Base-by-base conservation (phyloP, 2,329 filamentous ascomycete genomes). In the Camptophora hylomeconis region DNA sequence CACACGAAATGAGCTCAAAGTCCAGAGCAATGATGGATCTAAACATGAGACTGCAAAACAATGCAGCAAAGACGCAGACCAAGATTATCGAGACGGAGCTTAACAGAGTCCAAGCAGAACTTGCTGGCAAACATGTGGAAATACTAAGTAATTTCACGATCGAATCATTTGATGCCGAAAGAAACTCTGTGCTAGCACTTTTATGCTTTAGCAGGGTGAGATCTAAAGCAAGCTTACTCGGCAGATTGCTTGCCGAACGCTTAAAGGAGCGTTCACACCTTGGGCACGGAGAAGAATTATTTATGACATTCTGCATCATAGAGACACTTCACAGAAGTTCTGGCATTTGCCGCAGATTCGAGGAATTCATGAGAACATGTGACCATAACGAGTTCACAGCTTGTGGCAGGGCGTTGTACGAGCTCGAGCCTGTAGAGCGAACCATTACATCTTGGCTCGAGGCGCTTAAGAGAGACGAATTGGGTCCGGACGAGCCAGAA, bases 11-110 rank as follows among this genome's bases (percentile, higher is more conserved):
- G 31, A 86, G 77, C 40, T 80, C 72, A 45, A 79, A 83, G 38
- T 92, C 87, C 24, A 74, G 84, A 38, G 84, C 87, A 30, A 92
- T 98, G 78, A 80, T 93, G 72, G 87, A 98, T 47, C 68, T 98
- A 24, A 95, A 95, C 54, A 72, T 87, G 68, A 92, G 92, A 57
- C 68, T 98, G 23, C 87, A 93, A 48, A 71, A 80, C 32, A 92
- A 84, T 8, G 84, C 84, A 7, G 72, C 83, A 21, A 93, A 93
- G 60, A 80, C 87, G 3, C 87, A 93, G 52, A 76, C 82, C 47
- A 95, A 93, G 60, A 84, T 84, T 0, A 92, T 98, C 38, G 86
- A 94, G 42, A 65, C 94, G 17, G 86, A 95, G 51, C 62, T 95
- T 33, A 72, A 79, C 30, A 77, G 80, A 32, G 69, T 95, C 48